These are phyloP conservation scores for Thermothelomyces thermophilus DNA, from an alignment of 2,329 filamentous ascomycete genomes.

Conservation along the genomic window DNA sequence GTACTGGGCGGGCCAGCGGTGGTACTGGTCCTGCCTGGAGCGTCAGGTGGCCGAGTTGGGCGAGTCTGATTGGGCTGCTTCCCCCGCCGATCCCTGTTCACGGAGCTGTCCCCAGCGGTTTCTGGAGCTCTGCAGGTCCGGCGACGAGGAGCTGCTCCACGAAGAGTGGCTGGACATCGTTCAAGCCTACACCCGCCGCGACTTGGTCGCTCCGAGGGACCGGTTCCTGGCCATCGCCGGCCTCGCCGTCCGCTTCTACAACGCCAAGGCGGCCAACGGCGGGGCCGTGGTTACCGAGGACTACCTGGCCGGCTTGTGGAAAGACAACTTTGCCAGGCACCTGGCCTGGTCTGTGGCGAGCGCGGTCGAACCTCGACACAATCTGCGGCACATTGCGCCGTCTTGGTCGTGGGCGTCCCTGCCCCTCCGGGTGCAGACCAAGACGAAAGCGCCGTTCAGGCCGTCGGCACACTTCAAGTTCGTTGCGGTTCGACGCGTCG, in stretches of 20 bases:
- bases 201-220: constrained; percentile 23
- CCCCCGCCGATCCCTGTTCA: not conserved
- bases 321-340: constrained; percentile 22
- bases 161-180: constrained; percentile 26
- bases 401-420: constrained; percentile 27
- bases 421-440: constrained; percentile 18
- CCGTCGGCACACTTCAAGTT: constrained; percentile 20
- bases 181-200: constrained; percentile 23
- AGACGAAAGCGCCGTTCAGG: constrained; percentile 16
- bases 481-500: constrained; percentile 5
- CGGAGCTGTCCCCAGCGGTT: constrained; percentile 23
- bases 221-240: constrained; percentile 25
- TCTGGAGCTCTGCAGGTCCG: constrained; percentile 21
- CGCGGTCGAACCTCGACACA: constrained; percentile 14
- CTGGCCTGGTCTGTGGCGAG: constrained; percentile 24
- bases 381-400: constrained; percentile 21
- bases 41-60: constrained; percentile 19
- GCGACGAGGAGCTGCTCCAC: constrained; percentile 21
- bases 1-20: constrained; percentile 25
- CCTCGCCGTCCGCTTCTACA: constrained; percentile 25
- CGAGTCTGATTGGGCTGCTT: constrained; percentile 5
- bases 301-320: constrained; percentile 25
- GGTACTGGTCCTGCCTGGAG: constrained; percentile 26
- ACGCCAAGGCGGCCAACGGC: constrained; percentile 19
- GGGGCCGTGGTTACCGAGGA: constrained; percentile 18